Base-by-base conservation (phyloP, 805 yeast genomes). In the Lipomyces orientalis region DNA sequence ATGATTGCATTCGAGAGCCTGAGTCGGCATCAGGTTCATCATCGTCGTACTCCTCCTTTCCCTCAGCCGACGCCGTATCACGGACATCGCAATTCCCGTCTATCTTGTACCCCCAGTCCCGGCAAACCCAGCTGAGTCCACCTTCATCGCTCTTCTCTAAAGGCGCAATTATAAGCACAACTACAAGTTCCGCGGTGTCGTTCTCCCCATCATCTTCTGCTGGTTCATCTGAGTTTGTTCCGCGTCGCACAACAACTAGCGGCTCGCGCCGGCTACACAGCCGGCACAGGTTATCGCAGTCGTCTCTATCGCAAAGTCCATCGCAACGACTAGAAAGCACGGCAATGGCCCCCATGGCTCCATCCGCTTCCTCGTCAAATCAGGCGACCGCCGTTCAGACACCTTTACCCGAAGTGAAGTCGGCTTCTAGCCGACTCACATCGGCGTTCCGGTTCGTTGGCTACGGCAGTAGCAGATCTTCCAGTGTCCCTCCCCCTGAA, bases 1-100 rank as follows among this genome's bases (percentile, higher is more conserved):
- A 88, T 72, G 83, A 81, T 37, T 91, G 97, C 76, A 86, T 82
- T 31, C 87, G 83, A 8, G 94, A 89, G 75, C 79, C 90, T 55
- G 79, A 78, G 12, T 82, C 85, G 85, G 79, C 84, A 37, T 77
- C 85, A 85, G 79, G 84, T 37, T 76, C 83, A 43, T 74, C 75
- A 14, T 86, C 87, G 0, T 72, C 85, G 55, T 64, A 68, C 33
- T 63, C 69, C 19, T 52, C 70, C 16, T 31, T 43, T 54, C 66
- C 61, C 52, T 51, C 54, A 39, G 58, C 65, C 46, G 54, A 58
- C 54, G 25, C 54, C 22, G 62, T 58, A 29, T 25, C 64, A n/a
- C 8, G 60, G 16, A 29, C 52, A 14, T 46, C 60, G n/a, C 66
- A 51, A 12, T 59, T 54, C 54, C 39, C 68, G 37, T 19, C 66